Evolutionary conservation across 192 early-diverging fungal species (phyloP).

Genomic region (Glomus cerebriforme): DNA sequence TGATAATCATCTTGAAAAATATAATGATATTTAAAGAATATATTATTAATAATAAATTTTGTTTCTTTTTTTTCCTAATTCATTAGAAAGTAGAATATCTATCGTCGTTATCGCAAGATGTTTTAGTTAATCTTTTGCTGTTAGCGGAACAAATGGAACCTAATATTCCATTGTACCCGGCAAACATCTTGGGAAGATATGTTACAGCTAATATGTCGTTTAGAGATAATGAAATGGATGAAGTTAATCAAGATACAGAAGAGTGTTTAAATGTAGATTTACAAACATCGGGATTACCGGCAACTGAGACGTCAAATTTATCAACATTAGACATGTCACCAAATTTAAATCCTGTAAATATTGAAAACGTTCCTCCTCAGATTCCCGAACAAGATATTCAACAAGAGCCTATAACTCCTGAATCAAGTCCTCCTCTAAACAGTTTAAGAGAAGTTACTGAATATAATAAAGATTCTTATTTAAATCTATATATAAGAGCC

Average conservation of each 20-base stretch:
- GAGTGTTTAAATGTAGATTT: not conserved
- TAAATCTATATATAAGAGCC: not conserved
- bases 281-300: not conserved
- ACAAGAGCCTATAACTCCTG: not conserved
- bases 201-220: not conserved
- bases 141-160: slow-evolving; percentile 32
- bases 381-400: not conserved
- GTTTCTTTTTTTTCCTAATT: not conserved
- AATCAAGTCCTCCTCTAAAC: not conserved
- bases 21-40: too few relatives aligned
- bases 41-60: not conserved
- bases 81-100: slow-evolving; percentile 34
- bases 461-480: not conserved
- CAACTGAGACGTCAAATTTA: not conserved
- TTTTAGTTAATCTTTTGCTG: slow-evolving; percentile 34
- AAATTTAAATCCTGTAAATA: not conserved
- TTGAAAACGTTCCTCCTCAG: not conserved
- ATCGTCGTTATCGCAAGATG: slow-evolving; percentile 27
- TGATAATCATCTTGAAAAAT: not conserved
- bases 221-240: not conserved
- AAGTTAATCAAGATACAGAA: not conserved
- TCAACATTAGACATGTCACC: not conserved
- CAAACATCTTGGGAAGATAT: not conserved
- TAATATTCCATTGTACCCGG: slow-evolving; percentile 32
- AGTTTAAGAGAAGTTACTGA: not conserved